Conservation (phyloP, 1,284 basidiomycete species). For the Phlebopus sp. region DNA sequence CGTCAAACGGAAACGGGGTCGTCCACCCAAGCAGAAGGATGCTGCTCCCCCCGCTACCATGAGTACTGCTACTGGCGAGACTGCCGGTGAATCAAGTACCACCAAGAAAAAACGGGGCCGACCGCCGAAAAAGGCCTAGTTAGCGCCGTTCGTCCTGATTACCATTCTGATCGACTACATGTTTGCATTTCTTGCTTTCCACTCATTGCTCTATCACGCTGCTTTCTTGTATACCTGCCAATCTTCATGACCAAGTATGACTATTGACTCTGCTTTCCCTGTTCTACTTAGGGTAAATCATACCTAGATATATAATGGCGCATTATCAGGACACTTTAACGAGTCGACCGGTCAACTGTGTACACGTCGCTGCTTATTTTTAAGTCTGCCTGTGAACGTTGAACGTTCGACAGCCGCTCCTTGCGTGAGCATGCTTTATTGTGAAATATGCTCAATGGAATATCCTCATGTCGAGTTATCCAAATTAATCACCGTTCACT, state of each 20-base stretch:
- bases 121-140: conserved; percentile 59
- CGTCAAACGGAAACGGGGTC: conserved; percentile 64
- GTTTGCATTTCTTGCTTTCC: conserved; percentile 23
- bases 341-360: conserved; percentile 11
- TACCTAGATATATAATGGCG: conserved; percentile 36
- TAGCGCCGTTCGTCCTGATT: conserved; percentile 3
- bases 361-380: conserved; percentile 31
- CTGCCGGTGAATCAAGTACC: conserved; percentile 40
- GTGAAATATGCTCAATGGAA: conserved; percentile 18
- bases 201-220: conserved; percentile 3
- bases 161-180: conserved; percentile 15
- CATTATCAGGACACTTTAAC: conserved; percentile 18
- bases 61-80: conserved; percentile 41
- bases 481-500: conserved; percentile 35
- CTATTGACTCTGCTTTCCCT: conserved; percentile 31
- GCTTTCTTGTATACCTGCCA: conserved; percentile 34
- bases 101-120: conserved; percentile 69
- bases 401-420: conserved; percentile 11
- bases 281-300: conserved; percentile 33
- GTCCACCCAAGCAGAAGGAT: conserved; percentile 66
- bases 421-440: conserved; percentile 22
- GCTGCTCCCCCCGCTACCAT: conserved; percentile 22
- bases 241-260: conserved; percentile 29
- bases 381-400: conserved; percentile 31
- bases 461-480: conserved; percentile 32